These are phyloP conservation scores for Hirschfeldia incana DNA, from an alignment of 345 rosid species.

Conservation along the genomic window DNA sequence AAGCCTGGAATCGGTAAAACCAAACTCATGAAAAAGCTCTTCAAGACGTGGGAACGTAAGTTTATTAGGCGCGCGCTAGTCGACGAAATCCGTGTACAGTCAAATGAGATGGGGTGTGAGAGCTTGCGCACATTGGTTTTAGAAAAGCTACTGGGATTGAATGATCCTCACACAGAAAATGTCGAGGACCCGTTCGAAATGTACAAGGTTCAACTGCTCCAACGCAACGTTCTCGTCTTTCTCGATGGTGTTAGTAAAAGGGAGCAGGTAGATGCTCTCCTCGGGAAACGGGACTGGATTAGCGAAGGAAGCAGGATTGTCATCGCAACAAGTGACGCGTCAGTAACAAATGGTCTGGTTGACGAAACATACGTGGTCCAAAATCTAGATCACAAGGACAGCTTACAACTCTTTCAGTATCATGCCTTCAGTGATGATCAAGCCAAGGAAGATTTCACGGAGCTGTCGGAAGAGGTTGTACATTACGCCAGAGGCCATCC, in stretches of 20 bases:
- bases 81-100: background rate
- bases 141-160: background rate
- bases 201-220: background rate
- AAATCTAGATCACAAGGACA: background rate
- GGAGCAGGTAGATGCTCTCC: background rate
- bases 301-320: slow-evolving; percentile 23
- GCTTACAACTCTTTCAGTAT: slow-evolving; percentile 15
- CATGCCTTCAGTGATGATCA: background rate
- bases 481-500: background rate
- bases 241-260: slow-evolving; percentile 24
- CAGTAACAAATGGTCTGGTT: background rate
- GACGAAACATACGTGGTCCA: slow-evolving; percentile 2
- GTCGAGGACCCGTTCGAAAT: background rate
- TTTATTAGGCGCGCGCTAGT: background rate
- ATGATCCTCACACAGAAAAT: background rate
- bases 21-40: background rate
- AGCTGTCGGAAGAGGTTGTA: background rate
- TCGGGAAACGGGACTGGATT: too few species aligned
- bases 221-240: slow-evolving; percentile 18
- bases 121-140: background rate
- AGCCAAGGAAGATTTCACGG: background rate
- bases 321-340: slow-evolving; percentile 25
- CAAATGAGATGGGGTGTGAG: too few species aligned
- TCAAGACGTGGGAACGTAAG: background rate
- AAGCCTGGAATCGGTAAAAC: too few species aligned